phyloP scores from a whole-genome alignment of 495 filamentous ascomycete species.

The Podospora pseudocomata region DNA sequence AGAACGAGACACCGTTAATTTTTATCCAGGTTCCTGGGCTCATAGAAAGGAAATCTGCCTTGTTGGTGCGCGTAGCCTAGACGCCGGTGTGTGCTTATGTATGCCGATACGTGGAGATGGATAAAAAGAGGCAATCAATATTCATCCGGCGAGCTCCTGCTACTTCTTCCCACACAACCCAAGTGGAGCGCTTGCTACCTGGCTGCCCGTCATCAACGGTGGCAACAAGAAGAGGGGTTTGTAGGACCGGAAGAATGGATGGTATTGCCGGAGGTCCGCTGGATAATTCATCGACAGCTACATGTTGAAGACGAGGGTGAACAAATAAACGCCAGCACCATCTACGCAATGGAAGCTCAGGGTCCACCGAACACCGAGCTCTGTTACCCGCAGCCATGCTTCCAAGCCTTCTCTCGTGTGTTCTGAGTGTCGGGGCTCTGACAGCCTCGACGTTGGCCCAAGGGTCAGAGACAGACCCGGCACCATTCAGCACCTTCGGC shows the following conservation, averaged over 20 bases:
- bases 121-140: background rate
- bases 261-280: background rate
- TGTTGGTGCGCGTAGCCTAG: background rate
- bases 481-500: slow-evolving; percentile 2
- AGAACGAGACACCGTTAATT: background rate
- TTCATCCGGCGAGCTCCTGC: background rate
- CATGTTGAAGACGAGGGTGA: background rate
- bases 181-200: background rate
- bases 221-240: background rate
- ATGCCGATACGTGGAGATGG: background rate
- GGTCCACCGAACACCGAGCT: background rate
- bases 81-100: background rate
- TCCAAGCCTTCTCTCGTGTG: background rate
- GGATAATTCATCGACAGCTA: background rate
- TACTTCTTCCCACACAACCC: background rate
- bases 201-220: background rate
- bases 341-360: background rate
- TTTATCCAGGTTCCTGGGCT: background rate
- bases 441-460: background rate
- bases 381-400: background rate
- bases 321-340: background rate
- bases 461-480: background rate
- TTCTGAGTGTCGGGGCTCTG: background rate
- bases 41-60: background rate
- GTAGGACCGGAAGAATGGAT: background rate